Evolutionary conservation across 495 filamentous ascomycete genomes (phyloP).

Genomic region (Aspergillus olivimuriae): DNA sequence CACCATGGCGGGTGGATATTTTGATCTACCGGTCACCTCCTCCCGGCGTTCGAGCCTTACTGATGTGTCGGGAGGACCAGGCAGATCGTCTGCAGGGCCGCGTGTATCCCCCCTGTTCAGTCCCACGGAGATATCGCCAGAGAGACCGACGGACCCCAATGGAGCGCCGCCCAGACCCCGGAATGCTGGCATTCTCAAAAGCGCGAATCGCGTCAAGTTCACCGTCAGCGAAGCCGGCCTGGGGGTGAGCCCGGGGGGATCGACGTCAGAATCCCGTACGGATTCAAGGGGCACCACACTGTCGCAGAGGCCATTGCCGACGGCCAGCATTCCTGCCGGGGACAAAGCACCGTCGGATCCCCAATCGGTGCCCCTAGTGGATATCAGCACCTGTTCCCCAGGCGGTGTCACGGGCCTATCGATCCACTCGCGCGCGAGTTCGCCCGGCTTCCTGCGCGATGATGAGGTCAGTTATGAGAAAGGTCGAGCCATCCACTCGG

Average conservation of each 20-base stretch:
- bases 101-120: conserved; percentile 19
- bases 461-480: conserved; percentile 37
- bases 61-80: conserved; percentile 19
- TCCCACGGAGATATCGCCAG: conserved; percentile 20
- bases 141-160: conserved; percentile 13
- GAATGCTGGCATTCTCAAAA: conserved; percentile 40
- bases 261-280: conserved; percentile 23
- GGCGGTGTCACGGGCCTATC: conserved; percentile 25
- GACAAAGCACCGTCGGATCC: conserved; percentile 22
- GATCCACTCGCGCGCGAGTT: conserved; percentile 26
- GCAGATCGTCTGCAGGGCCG: conserved; percentile 21
- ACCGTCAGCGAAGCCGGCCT: conserved; percentile 21
- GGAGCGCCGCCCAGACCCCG: conserved; percentile 27
- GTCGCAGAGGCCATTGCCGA: conserved; percentile 32
- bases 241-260: conserved; percentile 15
- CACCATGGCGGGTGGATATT: conserved; percentile 37
- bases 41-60: conserved; percentile 26
- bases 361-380: conserved; percentile 22
- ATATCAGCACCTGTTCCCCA: conserved; percentile 25
- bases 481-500: conserved; percentile 29
- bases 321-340: conserved; percentile 36
- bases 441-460: conserved; percentile 15
- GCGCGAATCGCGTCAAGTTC: conserved; percentile 35
- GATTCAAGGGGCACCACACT: conserved; percentile 28
- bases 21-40: conserved; percentile 28